A percentile compares a stretch with the other conserved stretches of the same genome.
These are phyloP conservation scores for Colletotrichum lentis DNA, from an alignment of 2,329 filamentous ascomycete genomes.

Conservation along the genomic window DNA sequence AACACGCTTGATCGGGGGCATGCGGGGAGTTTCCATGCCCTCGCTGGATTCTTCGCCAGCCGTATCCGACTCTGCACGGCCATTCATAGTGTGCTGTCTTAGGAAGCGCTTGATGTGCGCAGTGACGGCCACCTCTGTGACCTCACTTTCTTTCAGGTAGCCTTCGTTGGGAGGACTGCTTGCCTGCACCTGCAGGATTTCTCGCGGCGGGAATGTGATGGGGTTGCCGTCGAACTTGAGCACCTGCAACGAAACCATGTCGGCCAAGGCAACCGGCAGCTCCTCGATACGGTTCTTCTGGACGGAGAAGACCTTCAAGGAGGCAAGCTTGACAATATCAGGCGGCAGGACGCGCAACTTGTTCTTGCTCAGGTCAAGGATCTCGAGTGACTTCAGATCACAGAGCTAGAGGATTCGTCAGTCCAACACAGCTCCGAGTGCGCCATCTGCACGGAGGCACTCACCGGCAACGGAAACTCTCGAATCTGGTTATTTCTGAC, in stretches of 20 bases:
- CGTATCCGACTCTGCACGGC: slow-evolving; percentile 63
- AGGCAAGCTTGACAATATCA: slow-evolving; percentile 81
- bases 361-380: slow-evolving; percentile 90
- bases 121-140: slow-evolving; percentile 67
- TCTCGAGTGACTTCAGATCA: slow-evolving; percentile 85
- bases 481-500: slow-evolving; percentile 78
- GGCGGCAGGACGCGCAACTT: slow-evolving; percentile 79
- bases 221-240: slow-evolving; percentile 91
- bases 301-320: slow-evolving; percentile 87
- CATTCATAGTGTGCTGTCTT: slow-evolving; percentile 61
- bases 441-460: slow-evolving; percentile 38
- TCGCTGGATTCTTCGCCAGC: slow-evolving; percentile 73
- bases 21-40: slow-evolving; percentile 79
- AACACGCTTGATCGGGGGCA: slow-evolving; percentile 66
- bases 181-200: slow-evolving; percentile 68
- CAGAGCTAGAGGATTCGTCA: slow-evolving; percentile 70
- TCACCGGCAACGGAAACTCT: slow-evolving; percentile 67
- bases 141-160: slow-evolving; percentile 68
- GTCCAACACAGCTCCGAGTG: slow-evolving; percentile 11
- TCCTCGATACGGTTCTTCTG: slow-evolving; percentile 87
- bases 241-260: slow-evolving; percentile 89
- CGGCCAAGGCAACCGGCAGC: slow-evolving; percentile 82
- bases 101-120: slow-evolving; percentile 69
- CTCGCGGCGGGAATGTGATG: slow-evolving; percentile 75
- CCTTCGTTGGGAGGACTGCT: slow-evolving; percentile 65